These are phyloP conservation scores for Biscogniauxia mediterranea DNA, from an alignment of 2,329 filamentous ascomycete species.

Conservation along the genomic window DNA sequence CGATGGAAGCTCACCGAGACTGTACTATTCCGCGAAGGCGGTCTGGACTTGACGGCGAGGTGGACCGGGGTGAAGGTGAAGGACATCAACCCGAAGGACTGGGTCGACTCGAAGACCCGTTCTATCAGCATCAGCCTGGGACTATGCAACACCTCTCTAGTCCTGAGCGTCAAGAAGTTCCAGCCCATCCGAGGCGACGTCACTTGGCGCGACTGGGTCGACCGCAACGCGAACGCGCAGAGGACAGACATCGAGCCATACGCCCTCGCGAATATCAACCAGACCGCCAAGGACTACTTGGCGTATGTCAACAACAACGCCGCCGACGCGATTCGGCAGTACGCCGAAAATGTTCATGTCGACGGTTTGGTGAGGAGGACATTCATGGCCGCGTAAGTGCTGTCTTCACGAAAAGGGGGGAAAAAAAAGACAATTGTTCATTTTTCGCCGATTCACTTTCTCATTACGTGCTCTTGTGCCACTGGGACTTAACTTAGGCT, in stretches of 20 bases:
- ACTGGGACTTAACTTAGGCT: neutral
- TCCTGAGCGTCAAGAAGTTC: conserved; percentile 43
- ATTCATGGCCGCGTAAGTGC: conserved; percentile 31
- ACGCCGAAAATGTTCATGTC: conserved; percentile 16
- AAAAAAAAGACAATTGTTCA: no score
- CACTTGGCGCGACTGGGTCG: conserved; percentile 39
- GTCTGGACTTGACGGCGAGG: conserved; percentile 43
- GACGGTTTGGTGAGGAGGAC: conserved; percentile 31
- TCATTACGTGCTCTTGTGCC: neutral
- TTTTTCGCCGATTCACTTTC: no score
- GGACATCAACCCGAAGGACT: conserved; percentile 37
- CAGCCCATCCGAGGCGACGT: conserved; percentile 37
- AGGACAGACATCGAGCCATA: conserved; percentile 37
- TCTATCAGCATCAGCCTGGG: conserved; percentile 41
- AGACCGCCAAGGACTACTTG: conserved; percentile 34
- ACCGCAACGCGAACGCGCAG: conserved; percentile 26
- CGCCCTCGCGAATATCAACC: conserved; percentile 39
- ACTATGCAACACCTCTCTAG: conserved; percentile 36
- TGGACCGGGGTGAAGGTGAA: conserved; percentile 42
- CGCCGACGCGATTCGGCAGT: conserved; percentile 30
- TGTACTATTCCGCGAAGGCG: conserved; percentile 41
- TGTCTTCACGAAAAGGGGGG: neutral
- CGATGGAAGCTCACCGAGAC: conserved; percentile 44
- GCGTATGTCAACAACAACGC: conserved; percentile 36
- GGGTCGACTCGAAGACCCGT: conserved; percentile 25